Conservation (phyloP, 108 stramenopile genomes). For the Bacterosira constricta region DNA sequence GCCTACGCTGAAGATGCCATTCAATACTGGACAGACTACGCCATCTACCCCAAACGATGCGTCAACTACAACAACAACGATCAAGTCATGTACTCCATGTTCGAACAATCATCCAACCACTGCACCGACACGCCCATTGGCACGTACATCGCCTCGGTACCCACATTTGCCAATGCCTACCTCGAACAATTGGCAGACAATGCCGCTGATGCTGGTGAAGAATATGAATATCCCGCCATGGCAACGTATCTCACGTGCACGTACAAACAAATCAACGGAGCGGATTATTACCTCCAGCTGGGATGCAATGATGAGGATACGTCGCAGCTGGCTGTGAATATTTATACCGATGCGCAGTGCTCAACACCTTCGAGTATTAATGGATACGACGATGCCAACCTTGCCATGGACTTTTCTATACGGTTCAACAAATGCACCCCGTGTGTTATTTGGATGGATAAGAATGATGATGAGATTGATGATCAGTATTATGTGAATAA, state of each 20-base stretch:
- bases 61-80: slow-evolving; percentile 53
- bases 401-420: slow-evolving; percentile 62
- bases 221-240: slow-evolving; percentile 66
- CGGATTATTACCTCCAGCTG: slow-evolving; percentile 37
- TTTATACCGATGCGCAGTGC: slow-evolving; percentile 78
- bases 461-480: slow-evolving; percentile 78
- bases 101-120: slow-evolving; percentile 71
- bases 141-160: slow-evolving; percentile 70
- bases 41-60: slow-evolving; percentile 77
- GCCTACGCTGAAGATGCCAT: slow-evolving; percentile 63
- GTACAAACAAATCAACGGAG: slow-evolving; percentile 38
- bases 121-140: slow-evolving; percentile 75
- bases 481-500: slow-evolving; percentile 81
- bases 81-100: slow-evolving; percentile 75
- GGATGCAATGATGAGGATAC: slow-evolving; percentile 36
- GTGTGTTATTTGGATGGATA: slow-evolving; percentile 86
- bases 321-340: slow-evolving; percentile 66
- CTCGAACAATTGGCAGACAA: slow-evolving; percentile 62
- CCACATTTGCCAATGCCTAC: slow-evolving; percentile 73
- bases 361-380: slow-evolving; percentile 34
- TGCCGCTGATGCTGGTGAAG: slow-evolving; percentile 64
- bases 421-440: slow-evolving; percentile 74
- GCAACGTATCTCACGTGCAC: slow-evolving; percentile 67
- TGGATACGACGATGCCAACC: slow-evolving; percentile 72
- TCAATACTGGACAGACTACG: slow-evolving; percentile 83